Conservation (phyloP, 129 eudicot species). For the Flaveria sonorensis region DNA sequence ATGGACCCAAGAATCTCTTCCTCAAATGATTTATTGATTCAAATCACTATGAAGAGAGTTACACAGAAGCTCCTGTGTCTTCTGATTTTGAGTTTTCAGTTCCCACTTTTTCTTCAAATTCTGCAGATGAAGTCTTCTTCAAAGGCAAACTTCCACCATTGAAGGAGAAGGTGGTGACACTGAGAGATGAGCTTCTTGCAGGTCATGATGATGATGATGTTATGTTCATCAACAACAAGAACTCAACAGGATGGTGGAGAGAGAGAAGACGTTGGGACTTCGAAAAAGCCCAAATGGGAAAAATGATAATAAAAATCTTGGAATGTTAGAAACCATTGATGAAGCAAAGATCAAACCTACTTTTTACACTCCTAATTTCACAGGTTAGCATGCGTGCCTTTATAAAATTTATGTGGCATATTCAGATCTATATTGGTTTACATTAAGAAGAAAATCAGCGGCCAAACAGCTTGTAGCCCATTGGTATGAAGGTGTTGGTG, state of each 20-base stretch:
- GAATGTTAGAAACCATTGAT: conserved; percentile 61
- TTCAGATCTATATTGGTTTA: background rate
- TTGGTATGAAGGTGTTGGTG: no score
- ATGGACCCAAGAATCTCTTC: conserved; percentile 95
- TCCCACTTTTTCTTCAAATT: conserved; percentile 47
- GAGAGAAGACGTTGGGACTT: conserved; percentile 68
- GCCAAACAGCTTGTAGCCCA: no score
- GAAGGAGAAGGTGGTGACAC: conserved; percentile 59
- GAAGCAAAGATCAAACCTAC: conserved; percentile 53
- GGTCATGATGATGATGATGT: conserved; percentile 44
- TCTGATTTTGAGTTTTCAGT: conserved; percentile 82
- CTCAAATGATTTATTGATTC: conserved; percentile 84
- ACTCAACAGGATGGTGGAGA: conserved; percentile 68
- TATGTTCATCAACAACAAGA: conserved; percentile 32
- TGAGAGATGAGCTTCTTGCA: conserved; percentile 80
- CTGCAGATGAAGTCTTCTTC: conserved; percentile 75
- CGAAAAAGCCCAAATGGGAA: conserved; percentile 53
- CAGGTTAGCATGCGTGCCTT: conserved; percentile 33
- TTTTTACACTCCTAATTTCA: conserved; percentile 25
- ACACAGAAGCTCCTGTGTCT: conserved; percentile 77
- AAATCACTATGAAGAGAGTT: conserved; percentile 43
- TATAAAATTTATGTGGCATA: background rate
- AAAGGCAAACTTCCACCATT: conserved; percentile 61
- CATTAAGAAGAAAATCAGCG: background rate
- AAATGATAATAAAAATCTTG: conserved; percentile 40